phyloP scores from a whole-genome alignment of 2,329 filamentous ascomycete species.

The Cryphonectria nitschkei region DNA sequence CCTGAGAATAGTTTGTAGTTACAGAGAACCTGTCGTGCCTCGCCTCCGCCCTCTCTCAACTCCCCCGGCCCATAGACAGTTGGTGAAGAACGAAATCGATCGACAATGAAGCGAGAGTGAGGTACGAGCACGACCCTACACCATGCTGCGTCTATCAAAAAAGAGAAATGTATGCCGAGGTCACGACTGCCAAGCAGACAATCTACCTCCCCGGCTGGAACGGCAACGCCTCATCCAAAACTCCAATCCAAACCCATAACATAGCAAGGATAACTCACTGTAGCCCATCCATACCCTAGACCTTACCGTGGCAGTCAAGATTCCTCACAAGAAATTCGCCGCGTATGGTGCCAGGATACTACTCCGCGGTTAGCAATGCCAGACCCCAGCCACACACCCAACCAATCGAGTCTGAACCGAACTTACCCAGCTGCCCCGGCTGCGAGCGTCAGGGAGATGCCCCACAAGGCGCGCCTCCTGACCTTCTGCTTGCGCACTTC shows the following conservation, averaged over 20 bases:
- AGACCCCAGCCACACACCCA: neutral
- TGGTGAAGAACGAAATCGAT: constrained; percentile 21
- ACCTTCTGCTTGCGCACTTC: constrained; percentile 86
- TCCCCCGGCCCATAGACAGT: constrained; percentile 14
- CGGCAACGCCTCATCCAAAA: constrained; percentile 23
- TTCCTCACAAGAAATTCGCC: constrained; percentile 52
- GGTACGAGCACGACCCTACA: constrained; percentile 5
- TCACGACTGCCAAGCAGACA: constrained; percentile 6
- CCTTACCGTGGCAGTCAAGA: neutral
- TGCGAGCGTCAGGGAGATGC: constrained; percentile 83
- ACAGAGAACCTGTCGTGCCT: constrained; percentile 18
- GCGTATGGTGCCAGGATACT: constrained; percentile 56
- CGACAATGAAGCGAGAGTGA: constrained; percentile 14
- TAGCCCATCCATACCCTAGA: neutral
- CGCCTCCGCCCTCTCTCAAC: neutral
- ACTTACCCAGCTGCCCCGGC: constrained; percentile 94
- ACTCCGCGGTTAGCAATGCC: constrained; percentile 26
- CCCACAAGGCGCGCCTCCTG: constrained; percentile 81
- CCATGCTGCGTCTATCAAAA: constrained; percentile 1
- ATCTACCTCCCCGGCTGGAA: neutral
- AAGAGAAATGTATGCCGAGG: constrained; percentile 11
- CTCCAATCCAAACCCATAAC: constrained; percentile 25
- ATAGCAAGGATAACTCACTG: constrained; percentile 15
- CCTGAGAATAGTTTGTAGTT: constrained; percentile 21
- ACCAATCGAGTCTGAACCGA: neutral